Base-by-base conservation (phyloP, 257 asterid species). In the Primulina tabacum region DNA sequence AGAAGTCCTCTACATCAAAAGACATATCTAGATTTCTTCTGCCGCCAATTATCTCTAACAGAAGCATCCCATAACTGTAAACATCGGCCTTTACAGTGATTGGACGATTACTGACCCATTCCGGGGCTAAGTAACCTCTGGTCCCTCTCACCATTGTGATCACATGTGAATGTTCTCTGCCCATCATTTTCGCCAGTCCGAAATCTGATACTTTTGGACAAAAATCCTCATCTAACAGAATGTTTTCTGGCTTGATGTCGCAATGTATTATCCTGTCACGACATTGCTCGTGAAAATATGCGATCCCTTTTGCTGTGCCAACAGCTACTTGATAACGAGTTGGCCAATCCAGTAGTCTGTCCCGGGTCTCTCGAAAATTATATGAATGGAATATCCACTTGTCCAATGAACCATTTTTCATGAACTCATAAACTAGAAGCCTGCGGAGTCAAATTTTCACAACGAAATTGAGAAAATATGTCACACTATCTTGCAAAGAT, bases 251-350 rank as follows among this genome's bases (percentile, higher is more conserved):
- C 78, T 92, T 92, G 82, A 92, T 92, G 71, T 92, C 98, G 1
- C 98, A 92, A 47, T 92, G 98, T 64, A 92, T 92, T 8, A 92
- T 83, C 78, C 96, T 88, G 62, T 89, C 78, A 32, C 98, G 87
- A 43, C 98, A 92, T 53, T 92, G 98, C 88, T 92, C 96, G 57
- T 92, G 96, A 75, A 92, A 92, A 69, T 92, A 92, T 5, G 96
- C 96, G 26, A 92, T 86, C 60, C 98, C 98, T 67, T 85, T 94
- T 9, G 98, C 96, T 2, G 96, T 92, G 1, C 91, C 95, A 20
- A 88, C 58, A 7, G 98, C 98, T 68, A 92, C 70, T n/a, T 67
- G 77, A 64, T 82, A 89, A 8, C 98, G 94, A 33, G 92, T 88
- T 16, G 87, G 61, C 98, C 98, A 92, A 67, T 82, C 88, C 3